A percentile compares a stretch with the other conserved stretches of the same genome.
Conservation (phyloP, 768 basidiomycete genomes). For the Collybiopsis confluens region DNA sequence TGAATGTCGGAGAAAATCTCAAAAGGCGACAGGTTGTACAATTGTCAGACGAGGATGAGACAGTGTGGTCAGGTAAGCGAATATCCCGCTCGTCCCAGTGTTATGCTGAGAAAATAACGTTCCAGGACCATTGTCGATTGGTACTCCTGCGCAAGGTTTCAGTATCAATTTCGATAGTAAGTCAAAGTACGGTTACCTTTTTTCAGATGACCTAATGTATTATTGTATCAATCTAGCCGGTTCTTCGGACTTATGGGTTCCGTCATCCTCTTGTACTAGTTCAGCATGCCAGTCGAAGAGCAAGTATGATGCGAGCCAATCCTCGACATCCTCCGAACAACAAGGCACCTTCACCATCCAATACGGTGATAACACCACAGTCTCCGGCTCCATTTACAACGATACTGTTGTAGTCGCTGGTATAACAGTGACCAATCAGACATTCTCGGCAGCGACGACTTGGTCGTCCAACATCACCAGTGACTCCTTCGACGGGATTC, state of each 20-base stretch:
- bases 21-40: slow-evolving; percentile 29
- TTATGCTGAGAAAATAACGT: slow-evolving; percentile 5
- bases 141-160: slow-evolving; percentile 32
- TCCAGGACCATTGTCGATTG: slow-evolving; percentile 34
- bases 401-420: slow-evolving; percentile 29
- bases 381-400: slow-evolving; percentile 32
- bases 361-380: slow-evolving; percentile 43
- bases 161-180: slow-evolving; percentile 38
- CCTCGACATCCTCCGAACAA: slow-evolving; percentile 26
- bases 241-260: slow-evolving; percentile 33
- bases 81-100: slow-evolving; percentile 21
- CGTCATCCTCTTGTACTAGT: slow-evolving; percentile 24
- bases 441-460: slow-evolving; percentile 31
- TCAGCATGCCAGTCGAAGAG: slow-evolving; percentile 26
- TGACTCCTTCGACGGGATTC: slow-evolving; percentile 16
- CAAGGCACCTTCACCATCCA: slow-evolving; percentile 29
- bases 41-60: slow-evolving; percentile 28
- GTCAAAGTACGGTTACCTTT: background rate
- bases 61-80: slow-evolving; percentile 37
- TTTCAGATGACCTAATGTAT: background rate
- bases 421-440: slow-evolving; percentile 18
- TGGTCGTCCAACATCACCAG: slow-evolving; percentile 24
- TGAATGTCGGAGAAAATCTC: slow-evolving; percentile 15
- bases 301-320: slow-evolving; percentile 23
- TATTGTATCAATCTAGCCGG: slow-evolving; percentile 12